Percentiles rank a stretch among this genome's conserved stretches.
phyloP scores from a whole-genome alignment of 2,329 filamentous ascomycete genomes.

The Aureobasidium sp. region DNA sequence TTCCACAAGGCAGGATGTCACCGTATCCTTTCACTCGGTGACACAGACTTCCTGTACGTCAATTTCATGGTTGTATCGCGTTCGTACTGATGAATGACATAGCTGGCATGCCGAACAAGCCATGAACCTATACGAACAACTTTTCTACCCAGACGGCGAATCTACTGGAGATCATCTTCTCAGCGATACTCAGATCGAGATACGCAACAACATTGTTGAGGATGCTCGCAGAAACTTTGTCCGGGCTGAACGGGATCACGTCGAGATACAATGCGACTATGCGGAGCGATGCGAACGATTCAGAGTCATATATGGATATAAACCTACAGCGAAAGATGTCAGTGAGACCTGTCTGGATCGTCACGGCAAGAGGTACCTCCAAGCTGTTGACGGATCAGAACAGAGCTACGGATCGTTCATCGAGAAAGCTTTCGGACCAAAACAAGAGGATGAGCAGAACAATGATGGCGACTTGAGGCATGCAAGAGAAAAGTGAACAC shows the following conservation, averaged over 20 bases:
- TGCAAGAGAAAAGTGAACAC: background rate
- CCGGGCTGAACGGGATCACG: background rate
- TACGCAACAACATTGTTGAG: background rate
- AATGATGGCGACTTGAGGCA: background rate
- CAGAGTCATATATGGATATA: background rate
- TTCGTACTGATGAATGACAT: background rate
- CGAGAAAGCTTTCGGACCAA: background rate
- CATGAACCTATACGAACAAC: background rate
- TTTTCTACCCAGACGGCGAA: background rate
- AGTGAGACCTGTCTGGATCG: background rate
- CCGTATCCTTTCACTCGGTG: background rate
- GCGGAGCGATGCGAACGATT: background rate
- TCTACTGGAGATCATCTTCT: background rate
- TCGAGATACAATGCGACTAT: background rate
- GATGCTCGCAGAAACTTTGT: background rate
- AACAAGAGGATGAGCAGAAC: background rate
- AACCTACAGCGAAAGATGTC: background rate
- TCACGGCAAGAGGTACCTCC: background rate
- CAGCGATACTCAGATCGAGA: background rate
- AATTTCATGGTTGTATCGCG: background rate
- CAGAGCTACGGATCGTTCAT: background rate
- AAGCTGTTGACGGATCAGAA: background rate
- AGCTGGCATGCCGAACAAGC: conserved; percentile 10
- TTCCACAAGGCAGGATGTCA: conserved; percentile 11
- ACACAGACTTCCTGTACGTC: conserved; percentile 5